These are phyloP conservation scores for Penicillium sp. DNA, from an alignment of 2,329 filamentous ascomycete genomes.

Conservation along the genomic window DNA sequence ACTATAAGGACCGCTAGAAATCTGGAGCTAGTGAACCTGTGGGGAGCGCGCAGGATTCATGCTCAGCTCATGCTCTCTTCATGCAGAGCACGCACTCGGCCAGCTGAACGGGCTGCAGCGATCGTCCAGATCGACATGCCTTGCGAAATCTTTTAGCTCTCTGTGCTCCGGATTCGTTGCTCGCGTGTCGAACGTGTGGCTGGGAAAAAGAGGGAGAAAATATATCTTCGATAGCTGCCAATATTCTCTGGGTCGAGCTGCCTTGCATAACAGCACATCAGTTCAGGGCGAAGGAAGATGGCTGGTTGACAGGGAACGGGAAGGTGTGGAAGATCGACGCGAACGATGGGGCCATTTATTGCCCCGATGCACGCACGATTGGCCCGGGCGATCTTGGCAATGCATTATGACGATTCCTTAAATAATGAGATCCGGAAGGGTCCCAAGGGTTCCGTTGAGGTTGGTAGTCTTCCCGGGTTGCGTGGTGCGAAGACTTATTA, in stretches of 20 bases:
- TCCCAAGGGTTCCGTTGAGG: too few species aligned
- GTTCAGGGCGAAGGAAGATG: neutral
- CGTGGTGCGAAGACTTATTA: too few species aligned
- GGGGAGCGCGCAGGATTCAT: neutral
- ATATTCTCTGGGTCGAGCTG: neutral
- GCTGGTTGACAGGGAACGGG: neutral
- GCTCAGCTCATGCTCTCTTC: neutral
- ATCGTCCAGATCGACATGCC: constrained; percentile 6
- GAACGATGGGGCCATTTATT: neutral
- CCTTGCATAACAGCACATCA: neutral
- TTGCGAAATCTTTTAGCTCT: neutral
- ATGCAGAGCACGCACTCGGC: neutral
- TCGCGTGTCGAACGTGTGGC: too few species aligned
- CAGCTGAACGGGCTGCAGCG: constrained; percentile 2
- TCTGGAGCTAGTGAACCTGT: neutral
- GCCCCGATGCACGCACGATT: neutral
- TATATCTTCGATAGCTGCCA: neutral
- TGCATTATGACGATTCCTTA: too few species aligned
- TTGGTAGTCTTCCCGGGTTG: too few species aligned
- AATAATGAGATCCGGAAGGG: too few species aligned
- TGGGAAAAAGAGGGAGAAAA: too few species aligned
- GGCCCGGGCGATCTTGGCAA: neutral
- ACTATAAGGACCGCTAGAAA: neutral
- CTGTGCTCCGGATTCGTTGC: neutral
- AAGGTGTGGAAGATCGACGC: neutral